Conservation (phyloP, 2,329 filamentous ascomycete species). For the Phialemoniopsis sp. region DNA sequence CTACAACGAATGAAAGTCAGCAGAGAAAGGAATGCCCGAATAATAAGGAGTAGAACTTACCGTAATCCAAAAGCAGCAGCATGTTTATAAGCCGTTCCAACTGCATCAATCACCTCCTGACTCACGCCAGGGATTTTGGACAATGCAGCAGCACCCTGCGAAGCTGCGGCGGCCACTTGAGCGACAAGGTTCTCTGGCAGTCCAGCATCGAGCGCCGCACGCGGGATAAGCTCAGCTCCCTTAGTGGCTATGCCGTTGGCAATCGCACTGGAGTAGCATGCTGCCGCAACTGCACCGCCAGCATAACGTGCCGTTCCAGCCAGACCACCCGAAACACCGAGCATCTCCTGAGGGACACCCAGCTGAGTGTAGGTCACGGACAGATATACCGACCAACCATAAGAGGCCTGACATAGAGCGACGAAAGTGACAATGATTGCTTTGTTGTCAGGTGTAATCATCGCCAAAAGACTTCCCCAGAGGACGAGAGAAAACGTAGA, state of each 20-base stretch:
- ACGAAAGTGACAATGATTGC: constrained; percentile 40
- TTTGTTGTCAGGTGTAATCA: constrained; percentile 34
- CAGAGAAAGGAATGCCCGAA: too few species aligned
- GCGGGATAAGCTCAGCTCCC: constrained; percentile 22
- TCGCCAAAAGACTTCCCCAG: constrained; percentile 35
- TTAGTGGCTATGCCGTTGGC: constrained; percentile 26
- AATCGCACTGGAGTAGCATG: constrained; percentile 34
- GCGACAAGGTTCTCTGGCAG: constrained; percentile 18
- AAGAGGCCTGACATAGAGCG: constrained; percentile 37
- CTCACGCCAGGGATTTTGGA: constrained; percentile 17
- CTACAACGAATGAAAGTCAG: too few species aligned
- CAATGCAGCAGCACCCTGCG: constrained; percentile 13
- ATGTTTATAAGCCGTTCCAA: constrained; percentile 19
- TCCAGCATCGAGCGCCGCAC: constrained; percentile 25
- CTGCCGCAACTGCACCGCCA: constrained; percentile 32
- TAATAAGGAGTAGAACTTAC: not conserved
- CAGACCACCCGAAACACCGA: constrained; percentile 37
- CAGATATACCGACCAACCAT: constrained; percentile 40
- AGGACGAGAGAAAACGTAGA: constrained; percentile 39
- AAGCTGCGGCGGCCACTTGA: constrained; percentile 18
- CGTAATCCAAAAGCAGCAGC: constrained; percentile 20
- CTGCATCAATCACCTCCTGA: constrained; percentile 17
- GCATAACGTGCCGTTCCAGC: constrained; percentile 36
- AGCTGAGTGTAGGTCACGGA: constrained; percentile 42
- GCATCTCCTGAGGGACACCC: constrained; percentile 39